Evolutionary conservation across 1,284 basidiomycete genomes (phyloP), one percentile per base, ranked within the genome.

Genomic region (Ustilago trichophora): DNA sequence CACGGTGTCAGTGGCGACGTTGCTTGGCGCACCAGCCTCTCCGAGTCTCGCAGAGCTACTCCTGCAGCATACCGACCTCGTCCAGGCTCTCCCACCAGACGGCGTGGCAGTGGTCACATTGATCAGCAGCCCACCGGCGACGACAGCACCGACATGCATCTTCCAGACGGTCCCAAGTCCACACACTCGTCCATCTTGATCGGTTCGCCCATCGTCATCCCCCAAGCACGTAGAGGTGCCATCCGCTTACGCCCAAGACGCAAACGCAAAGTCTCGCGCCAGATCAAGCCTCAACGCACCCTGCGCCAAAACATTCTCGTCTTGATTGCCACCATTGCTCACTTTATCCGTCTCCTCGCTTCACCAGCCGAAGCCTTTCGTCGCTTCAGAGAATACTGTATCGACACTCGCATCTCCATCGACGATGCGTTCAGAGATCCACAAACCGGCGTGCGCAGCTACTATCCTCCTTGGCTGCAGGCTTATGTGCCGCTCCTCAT

Each of bases 401-500:
- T 58, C 49, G 65, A 67, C 34, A 49, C 52, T 10, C 58, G 69
- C 43, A 64, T 64, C 22, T 25, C 47, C 45, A 65, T 73, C 29
- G 76, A 80, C 55, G 60, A 76, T 16, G 63, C 79, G 7, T 80
- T 80, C 41, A 56, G 79, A 11, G 66, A 80, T 44, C 76, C 77
- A 4, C 51, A 57, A 6, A 78, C 76, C 18, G 71, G 73, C 27
- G 25, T 59, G 58, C 56, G 78, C 13, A 60, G 60, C 51, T 79
- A 66, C 66, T 56, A 63, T 33, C 81, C 81, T 3, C 59, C 65
- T 16, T 80, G 81, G 76, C 49, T 82, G 18, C 71, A 70, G 29
- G 81, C 81, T 6, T 82, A 81, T 45, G 57, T 80, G 16, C 81
- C 81, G 15, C 64, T 82, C 25, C 55, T 82, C 25, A 77, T 82